A percentile compares a stretch with the other conserved stretches of the same genome.
These are phyloP conservation scores for Cornus suecica DNA, from an alignment of 148 eudicot genomes.

Conservation along the genomic window DNA sequence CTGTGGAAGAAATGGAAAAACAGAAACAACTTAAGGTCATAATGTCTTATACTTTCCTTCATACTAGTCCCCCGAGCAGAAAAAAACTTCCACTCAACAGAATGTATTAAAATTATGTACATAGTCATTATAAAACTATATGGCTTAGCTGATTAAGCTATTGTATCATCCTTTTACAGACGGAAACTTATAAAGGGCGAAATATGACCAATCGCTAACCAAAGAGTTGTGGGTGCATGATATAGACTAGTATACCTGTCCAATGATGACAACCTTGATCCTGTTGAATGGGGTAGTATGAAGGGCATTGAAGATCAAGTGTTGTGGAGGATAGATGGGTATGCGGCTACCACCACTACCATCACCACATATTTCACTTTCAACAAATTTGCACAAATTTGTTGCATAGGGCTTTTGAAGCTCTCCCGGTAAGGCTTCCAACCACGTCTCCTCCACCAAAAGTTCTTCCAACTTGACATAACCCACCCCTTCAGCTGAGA, in stretches of 20 bases:
- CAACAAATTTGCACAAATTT: slow-evolving; percentile 62
- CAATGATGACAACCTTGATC: slow-evolving; percentile 89
- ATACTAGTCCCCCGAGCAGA: neutral
- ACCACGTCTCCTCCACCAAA: slow-evolving; percentile 90
- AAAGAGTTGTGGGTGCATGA: neutral
- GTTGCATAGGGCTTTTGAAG: slow-evolving; percentile 74
- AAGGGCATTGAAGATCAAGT: slow-evolving; percentile 89
- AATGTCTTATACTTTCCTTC: neutral
- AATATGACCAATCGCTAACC: neutral
- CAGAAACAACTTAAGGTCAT: no score
- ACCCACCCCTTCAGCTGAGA: slow-evolving; percentile 32
- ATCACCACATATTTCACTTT: slow-evolving; percentile 51
- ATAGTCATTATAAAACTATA: neutral
- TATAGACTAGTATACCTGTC: slow-evolving; percentile 54
- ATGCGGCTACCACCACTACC: slow-evolving; percentile 12
- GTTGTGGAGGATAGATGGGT: slow-evolving; percentile 80
- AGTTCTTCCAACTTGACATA: slow-evolving; percentile 62
- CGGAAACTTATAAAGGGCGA: neutral
- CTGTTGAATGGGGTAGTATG: slow-evolving; percentile 78
- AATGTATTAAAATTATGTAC: neutral
- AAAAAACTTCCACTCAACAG: neutral
- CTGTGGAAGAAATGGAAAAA: no score
- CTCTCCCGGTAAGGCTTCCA: slow-evolving; percentile 57
- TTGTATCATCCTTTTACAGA: neutral
- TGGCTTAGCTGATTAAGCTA: neutral